phyloP scores from a whole-genome alignment of 495 filamentous ascomycete genomes.

The Xylaria cubensis region DNA sequence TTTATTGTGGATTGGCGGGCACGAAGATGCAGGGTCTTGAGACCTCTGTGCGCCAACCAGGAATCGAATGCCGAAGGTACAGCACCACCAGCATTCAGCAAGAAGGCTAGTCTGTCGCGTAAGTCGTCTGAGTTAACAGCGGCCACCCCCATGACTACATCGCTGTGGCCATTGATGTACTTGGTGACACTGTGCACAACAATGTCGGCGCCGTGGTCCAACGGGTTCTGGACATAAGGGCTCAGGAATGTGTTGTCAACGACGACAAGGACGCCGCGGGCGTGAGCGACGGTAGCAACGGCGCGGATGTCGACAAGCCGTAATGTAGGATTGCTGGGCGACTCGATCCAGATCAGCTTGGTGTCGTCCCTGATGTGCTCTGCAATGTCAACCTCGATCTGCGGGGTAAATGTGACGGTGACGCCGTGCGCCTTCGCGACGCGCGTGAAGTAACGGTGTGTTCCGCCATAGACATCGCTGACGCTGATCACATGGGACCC shows the following conservation, averaged over 20 bases:
- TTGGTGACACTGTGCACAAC: conserved; percentile 99
- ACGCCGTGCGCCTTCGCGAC: conserved; percentile 95
- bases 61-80: conserved; percentile 94
- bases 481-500: conserved; percentile 96
- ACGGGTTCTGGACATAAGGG: conserved; percentile 94
- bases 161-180: conserved; percentile 97
- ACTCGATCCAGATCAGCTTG: conserved; percentile 97
- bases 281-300: conserved; percentile 81
- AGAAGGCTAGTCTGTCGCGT: conserved; percentile 79
- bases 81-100: conserved; percentile 97
- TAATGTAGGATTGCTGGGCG: conserved; percentile 91
- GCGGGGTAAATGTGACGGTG: conserved; percentile 88
- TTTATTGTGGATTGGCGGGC: conserved; percentile 84
- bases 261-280: conserved; percentile 89
- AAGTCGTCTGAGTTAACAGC: conserved; percentile 90
- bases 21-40: conserved; percentile 96
- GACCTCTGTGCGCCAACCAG: conserved; percentile 97
- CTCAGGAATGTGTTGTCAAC: conserved; percentile 99
- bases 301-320: conserved; percentile 88
- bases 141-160: conserved; percentile 97
- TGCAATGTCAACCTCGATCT: conserved; percentile 85
- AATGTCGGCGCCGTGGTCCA: conserved; percentile 94
- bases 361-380: conserved; percentile 86
- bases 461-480: conserved; percentile 96
- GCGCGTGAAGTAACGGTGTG: conserved; percentile 98